Percentiles rank a stretch among this genome's conserved stretches.
Evolutionary conservation across 495 filamentous ascomycete genomes (phyloP).

Genomic region (Xylaria nigripes): DNA sequence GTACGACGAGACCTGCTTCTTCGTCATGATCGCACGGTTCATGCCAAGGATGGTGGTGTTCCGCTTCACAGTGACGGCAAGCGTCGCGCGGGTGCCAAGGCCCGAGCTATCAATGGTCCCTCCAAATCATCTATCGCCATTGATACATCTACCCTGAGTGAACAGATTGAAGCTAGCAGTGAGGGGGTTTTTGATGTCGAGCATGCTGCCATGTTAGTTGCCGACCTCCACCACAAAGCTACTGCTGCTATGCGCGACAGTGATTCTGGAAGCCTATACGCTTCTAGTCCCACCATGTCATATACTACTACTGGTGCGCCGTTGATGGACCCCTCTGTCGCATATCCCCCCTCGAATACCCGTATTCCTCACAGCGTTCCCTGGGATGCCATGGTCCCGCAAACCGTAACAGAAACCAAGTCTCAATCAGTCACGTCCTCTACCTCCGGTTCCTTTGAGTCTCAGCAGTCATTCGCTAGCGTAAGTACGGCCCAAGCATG

Average conservation of each 20-base stretch:
- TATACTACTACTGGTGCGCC: conserved; percentile 62
- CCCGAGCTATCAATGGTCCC: conserved; percentile 57
- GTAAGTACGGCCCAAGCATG: conserved; percentile 46
- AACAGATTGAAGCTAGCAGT: conserved; percentile 89
- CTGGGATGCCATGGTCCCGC: conserved; percentile 75
- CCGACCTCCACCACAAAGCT: conserved; percentile 96
- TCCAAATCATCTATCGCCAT: conserved; percentile 76
- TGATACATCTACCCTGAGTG: conserved; percentile 72
- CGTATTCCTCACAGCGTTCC: conserved; percentile 57
- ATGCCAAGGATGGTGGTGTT: conserved; percentile 95
- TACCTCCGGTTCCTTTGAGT: conserved; percentile 59
- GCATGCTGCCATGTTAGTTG: conserved; percentile 97
- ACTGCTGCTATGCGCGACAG: conserved; percentile 65
- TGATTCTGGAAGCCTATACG: conserved; percentile 42
- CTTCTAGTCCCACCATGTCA: conserved; percentile 60
- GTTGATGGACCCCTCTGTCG: conserved; percentile 61
- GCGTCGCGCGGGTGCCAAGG: conserved; percentile 66
- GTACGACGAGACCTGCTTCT: conserved; percentile 93
- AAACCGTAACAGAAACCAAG: conserved; percentile 55
- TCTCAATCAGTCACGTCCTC: conserved; percentile 58
- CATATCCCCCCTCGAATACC: conserved; percentile 61
- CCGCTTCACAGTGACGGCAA: conserved; percentile 93
- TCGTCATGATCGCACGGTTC: conserved; percentile 95
- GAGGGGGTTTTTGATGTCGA: conserved; percentile 96
- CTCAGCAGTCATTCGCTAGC: conserved; percentile 50